Evolutionary conservation across 176 grass and related monocot species (phyloP), one percentile per base, ranked within the genome.

Genomic region (Bonia amplexicaulis): DNA sequence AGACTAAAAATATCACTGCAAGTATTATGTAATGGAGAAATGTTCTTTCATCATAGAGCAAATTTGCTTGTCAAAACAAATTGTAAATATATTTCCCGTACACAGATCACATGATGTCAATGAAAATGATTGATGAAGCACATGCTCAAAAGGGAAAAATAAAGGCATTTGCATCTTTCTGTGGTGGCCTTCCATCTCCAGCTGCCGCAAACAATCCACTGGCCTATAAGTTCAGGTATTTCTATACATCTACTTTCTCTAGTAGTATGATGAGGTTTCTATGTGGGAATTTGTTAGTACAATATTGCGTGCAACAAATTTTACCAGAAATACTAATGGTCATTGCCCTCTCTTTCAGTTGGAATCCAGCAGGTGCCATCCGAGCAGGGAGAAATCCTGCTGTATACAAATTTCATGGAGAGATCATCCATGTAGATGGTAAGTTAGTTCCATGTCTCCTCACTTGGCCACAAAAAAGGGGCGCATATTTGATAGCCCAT

Each of bases 51-150:
- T 67, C 33, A 41, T 37, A 53, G 55, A 51, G 40, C 27, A 76
- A 64, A 10, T 54, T 71, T 84, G 22, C 58, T 37, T 81, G 40
- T 66, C 9, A 3, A 64, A 77, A 40, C 26, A 73, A 31, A 7
- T 6, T 79, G 6, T 51, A 68, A 69, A 41, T 70, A 79, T 61
- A 82, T 79, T 79, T 83, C 46, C 23, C 1, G 13, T 78, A 73
- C 65, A 33, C 90, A 98, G 96, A 98, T 81, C 96, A 98, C 73
- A 90, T 98, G 93, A 76, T 98, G 89, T 92, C 96, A 52, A 98
- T 95, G 96, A 95, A 98, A 84, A 98, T 97, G 91, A 98, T 98
- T 84, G 87, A 98, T 55, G 88, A 95, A 88, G 96, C 91, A 70
- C 96, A 93, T 81, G 76, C 61, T 31, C 83, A 14, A 70, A 87